These are phyloP conservation scores for Candida freyschussii DNA, from an alignment of 1,139 yeast genomes.

Conservation along the genomic window DNA sequence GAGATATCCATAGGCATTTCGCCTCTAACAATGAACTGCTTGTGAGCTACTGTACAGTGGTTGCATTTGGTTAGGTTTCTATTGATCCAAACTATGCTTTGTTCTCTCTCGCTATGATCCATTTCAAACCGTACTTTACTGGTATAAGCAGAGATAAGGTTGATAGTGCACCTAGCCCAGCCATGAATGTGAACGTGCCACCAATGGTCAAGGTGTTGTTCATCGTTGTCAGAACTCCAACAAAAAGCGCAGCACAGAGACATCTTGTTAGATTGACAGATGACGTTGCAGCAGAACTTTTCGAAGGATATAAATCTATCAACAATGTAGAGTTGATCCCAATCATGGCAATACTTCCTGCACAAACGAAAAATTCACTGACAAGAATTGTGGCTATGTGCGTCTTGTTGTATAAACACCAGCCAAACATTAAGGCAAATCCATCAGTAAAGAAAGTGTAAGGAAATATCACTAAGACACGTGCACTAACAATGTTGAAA, in stretches of 20 bases:
- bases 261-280: slow-evolving; percentile 59
- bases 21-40: slow-evolving; percentile 47
- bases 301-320: slow-evolving; percentile 56
- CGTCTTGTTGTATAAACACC: slow-evolving; percentile 53
- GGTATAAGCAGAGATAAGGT: slow-evolving; percentile 24
- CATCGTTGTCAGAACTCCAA: slow-evolving; percentile 61
- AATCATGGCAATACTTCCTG: slow-evolving; percentile 47
- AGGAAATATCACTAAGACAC: slow-evolving; percentile 40
- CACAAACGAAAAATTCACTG: slow-evolving; percentile 48
- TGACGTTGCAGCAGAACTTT: slow-evolving; percentile 58
- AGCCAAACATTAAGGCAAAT: slow-evolving; percentile 52
- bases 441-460: slow-evolving; percentile 33
- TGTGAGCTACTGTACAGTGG: slow-evolving; percentile 48
- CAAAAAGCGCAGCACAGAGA: slow-evolving; percentile 52
- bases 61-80: slow-evolving; percentile 51
- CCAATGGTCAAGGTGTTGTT: slow-evolving; percentile 48
- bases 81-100: neutral
- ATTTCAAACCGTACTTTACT: slow-evolving; percentile 25
- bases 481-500: slow-evolving; percentile 44
- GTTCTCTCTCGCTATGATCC: slow-evolving; percentile 16
- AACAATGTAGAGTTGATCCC: slow-evolving; percentile 50
- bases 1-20: slow-evolving; percentile 42
- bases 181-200: slow-evolving; percentile 58
- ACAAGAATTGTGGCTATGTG: slow-evolving; percentile 53
- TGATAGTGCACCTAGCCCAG: slow-evolving; percentile 32